A percentile compares a stretch with the other conserved stretches of the same genome.
phyloP scores from a whole-genome alignment of 2,329 filamentous ascomycete species.

The Talaromyces atroroseus region DNA sequence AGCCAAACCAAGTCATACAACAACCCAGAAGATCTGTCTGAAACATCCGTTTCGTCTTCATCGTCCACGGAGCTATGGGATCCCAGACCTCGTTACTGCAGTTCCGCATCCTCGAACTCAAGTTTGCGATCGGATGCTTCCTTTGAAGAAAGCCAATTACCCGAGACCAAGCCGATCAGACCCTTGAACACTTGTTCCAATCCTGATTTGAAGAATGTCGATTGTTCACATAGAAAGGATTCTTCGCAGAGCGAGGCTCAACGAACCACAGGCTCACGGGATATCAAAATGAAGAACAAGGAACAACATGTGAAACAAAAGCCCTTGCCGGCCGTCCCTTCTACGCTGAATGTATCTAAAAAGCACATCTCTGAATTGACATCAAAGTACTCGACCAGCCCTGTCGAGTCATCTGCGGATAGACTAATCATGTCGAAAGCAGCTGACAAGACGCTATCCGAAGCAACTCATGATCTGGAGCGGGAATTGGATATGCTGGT shows the following conservation, averaged over 20 bases:
- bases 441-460: constrained; percentile 21
- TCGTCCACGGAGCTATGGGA: constrained; percentile 12
- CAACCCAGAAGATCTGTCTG: neutral
- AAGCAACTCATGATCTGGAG: constrained; percentile 35
- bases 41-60: constrained; percentile 23
- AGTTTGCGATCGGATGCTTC: constrained; percentile 4
- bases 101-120: constrained; percentile 7
- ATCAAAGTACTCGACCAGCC: constrained; percentile 8
- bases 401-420: neutral
- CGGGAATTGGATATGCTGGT: constrained; percentile 25
- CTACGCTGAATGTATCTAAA: constrained; percentile 9
- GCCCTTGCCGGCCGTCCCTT: constrained; percentile 33
- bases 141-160: constrained; percentile 17
- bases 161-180: constrained; percentile 6
- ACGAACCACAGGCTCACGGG: neutral
- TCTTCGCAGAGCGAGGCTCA: neutral
- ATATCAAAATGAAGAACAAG: neutral
- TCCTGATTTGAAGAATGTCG: constrained; percentile 19
- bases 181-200: constrained; percentile 19
- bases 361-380: constrained; percentile 6
- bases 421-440: constrained; percentile 2
- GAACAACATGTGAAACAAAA: constrained; percentile 31
- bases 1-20: neutral
- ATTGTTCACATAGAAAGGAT: constrained; percentile 9
- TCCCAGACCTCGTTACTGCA: neutral